Percentiles rank a stretch among this genome's conserved stretches.
Conservation (phyloP, 306 rosid genomes). For the Cucurbita pepo region DNA sequence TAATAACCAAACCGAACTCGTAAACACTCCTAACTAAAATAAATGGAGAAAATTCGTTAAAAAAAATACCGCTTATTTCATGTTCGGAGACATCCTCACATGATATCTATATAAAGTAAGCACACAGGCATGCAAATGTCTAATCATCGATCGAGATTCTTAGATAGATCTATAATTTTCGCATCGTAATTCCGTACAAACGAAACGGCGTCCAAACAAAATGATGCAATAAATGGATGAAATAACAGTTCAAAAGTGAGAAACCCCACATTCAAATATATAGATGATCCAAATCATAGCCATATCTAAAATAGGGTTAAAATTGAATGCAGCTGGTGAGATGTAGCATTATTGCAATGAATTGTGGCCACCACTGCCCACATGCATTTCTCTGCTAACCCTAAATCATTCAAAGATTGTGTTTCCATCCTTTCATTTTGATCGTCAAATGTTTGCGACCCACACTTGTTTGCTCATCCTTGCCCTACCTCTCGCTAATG, state of each 20-base stretch:
- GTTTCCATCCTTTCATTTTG: not conserved
- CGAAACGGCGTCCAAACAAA: not conserved
- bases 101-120: not conserved
- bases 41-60: no score
- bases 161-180: not conserved
- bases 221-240: not conserved
- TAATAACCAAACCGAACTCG: no score
- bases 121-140: not conserved
- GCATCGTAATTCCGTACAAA: not conserved
- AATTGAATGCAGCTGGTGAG: slow-evolving; percentile 1
- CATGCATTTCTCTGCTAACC: not conserved
- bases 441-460: not conserved
- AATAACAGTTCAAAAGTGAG: not conserved
- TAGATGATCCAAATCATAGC: not conserved
- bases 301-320: not conserved
- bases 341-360: not conserved
- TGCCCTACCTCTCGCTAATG: not conserved
- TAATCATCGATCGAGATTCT: not conserved
- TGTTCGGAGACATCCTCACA: not conserved
- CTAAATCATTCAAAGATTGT: slow-evolving; percentile 2
- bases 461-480: not conserved
- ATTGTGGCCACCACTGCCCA: not conserved
- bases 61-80: no score
- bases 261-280: not conserved
- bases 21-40: no score